Conservation (phyloP, 108 stramenopile species). For the Cyclotella kingstonii region DNA sequence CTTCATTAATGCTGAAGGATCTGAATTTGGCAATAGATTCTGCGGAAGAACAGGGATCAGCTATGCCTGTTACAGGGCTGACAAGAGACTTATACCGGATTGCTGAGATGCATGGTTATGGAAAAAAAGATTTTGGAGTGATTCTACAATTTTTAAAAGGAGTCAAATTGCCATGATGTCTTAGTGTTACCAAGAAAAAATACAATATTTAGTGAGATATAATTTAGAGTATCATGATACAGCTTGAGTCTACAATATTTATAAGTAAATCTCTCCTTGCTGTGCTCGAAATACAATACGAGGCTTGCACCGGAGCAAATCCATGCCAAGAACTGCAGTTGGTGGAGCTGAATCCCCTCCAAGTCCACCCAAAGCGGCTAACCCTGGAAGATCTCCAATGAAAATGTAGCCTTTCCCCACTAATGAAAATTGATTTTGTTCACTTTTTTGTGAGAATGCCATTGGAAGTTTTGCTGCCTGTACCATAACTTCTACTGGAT, state of each 20-base stretch:
- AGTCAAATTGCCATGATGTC: no score
- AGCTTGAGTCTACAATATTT: constrained; percentile 14
- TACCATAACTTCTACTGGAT: constrained; percentile 10
- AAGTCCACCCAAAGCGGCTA: constrained; percentile 66
- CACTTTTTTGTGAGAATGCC: constrained; percentile 14
- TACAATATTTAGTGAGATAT: no score
- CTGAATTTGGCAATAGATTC: constrained; percentile 72
- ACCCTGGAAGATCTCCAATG: constrained; percentile 77
- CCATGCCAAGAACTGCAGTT: constrained; percentile 75
- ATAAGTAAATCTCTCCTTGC: constrained; percentile 64
- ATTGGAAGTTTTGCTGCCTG: constrained; percentile 17
- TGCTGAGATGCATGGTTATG: constrained; percentile 49
- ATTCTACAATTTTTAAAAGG: constrained; percentile 61
- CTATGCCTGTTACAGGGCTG: constrained; percentile 58
- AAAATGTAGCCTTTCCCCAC: constrained; percentile 44
- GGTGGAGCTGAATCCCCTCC: constrained; percentile 63
- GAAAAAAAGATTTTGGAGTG: constrained; percentile 74
- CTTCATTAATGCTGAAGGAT: constrained; percentile 87
- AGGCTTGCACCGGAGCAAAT: constrained; percentile 52
- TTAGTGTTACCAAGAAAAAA: no score
- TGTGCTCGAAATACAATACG: constrained; percentile 59
- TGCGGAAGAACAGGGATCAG: constrained; percentile 52
- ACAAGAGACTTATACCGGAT: constrained; percentile 65
- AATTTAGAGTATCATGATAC: no score
- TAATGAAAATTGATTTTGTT: background rate